These are phyloP conservation scores for Hylodesmum podocarpum DNA, from an alignment of 306 rosid species.

Conservation along the genomic window DNA sequence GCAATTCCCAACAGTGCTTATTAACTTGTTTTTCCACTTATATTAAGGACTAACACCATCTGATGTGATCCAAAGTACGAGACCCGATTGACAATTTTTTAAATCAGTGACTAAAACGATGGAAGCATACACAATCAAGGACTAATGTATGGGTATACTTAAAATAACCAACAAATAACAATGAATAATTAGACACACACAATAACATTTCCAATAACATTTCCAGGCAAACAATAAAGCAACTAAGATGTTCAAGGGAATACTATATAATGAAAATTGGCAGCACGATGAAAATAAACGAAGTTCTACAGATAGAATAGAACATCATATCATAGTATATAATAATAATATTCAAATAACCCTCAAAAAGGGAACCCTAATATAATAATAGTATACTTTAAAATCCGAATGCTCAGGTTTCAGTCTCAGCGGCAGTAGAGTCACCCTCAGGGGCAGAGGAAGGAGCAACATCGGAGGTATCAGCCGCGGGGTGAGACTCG, in stretches of 20 bases:
- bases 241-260: conserved; percentile 16
- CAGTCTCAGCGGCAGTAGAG: conserved; percentile 33
- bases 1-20: no score
- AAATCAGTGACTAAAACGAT: not conserved
- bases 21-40: no score
- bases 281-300: conserved; percentile 15
- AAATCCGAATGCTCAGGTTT: conserved; percentile 38
- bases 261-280: conserved; percentile 1
- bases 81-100: no score
- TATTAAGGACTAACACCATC: no score
- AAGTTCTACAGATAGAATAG: conserved; percentile 35
- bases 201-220: not conserved
- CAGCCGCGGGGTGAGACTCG: conserved; percentile 29
- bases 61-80: no score
- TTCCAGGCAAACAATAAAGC: not conserved
- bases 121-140: not conserved
- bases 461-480: conserved; percentile 20
- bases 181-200: not conserved
- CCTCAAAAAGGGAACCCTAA: conserved; percentile 33
- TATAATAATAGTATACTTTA: conserved; percentile 23
- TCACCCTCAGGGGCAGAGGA: conserved; percentile 38
- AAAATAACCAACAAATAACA: not conserved
- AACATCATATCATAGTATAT: conserved; percentile 32
- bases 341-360: conserved; percentile 19
- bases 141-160: not conserved